A percentile compares a stretch with the other conserved stretches of the same genome.
Conservation (phyloP, 2,329 filamentous ascomycete species). For the Talaromyces sp. region DNA sequence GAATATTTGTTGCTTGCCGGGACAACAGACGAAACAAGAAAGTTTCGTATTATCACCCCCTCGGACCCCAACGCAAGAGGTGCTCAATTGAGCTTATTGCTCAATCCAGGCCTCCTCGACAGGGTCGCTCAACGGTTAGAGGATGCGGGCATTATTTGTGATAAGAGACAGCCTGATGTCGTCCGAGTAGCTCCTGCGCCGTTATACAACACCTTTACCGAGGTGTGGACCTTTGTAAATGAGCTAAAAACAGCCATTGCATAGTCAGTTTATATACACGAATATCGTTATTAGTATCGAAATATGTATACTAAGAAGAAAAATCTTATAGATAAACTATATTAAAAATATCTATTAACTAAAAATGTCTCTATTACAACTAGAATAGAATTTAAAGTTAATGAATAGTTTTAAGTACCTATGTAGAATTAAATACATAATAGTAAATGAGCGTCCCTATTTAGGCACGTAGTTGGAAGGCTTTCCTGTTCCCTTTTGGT, state of each 20-base stretch:
- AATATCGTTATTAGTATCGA: neutral
- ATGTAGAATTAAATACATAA: too few species aligned
- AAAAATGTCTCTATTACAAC: too few species aligned
- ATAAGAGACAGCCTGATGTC: conserved; percentile 79
- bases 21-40: conserved; percentile 32
- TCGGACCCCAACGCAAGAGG: conserved; percentile 63
- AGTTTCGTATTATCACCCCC: conserved; percentile 66
- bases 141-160: conserved; percentile 69
- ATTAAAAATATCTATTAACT: too few species aligned
- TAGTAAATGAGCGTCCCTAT: too few species aligned
- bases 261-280: neutral
- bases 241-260: conserved; percentile 29
- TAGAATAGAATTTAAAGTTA: too few species aligned
- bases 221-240: conserved; percentile 59
- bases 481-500: too few species aligned
- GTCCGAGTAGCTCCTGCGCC: conserved; percentile 78
- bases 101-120: conserved; percentile 70
- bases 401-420: too few species aligned
- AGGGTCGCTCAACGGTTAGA: conserved; percentile 61
- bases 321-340: too few species aligned
- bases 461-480: too few species aligned
- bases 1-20: conserved; percentile 59
- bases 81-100: conserved; percentile 70
- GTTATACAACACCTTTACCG: conserved; percentile 74
- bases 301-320: too few species aligned